phyloP scores from a whole-genome alignment of 257 asterid genomes.

The Lycium barbarum region DNA sequence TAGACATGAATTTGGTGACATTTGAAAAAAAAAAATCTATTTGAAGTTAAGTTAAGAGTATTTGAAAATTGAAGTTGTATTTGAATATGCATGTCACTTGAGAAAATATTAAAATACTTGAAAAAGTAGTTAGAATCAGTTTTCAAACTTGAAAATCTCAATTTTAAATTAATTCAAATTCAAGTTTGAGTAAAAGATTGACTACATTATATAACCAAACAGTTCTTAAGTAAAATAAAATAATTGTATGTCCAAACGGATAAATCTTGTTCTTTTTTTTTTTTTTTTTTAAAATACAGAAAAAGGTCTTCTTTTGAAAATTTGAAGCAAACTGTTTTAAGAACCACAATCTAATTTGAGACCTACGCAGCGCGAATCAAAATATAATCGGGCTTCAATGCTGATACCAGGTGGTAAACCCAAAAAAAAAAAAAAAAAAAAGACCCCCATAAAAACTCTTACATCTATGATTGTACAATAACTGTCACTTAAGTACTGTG shows the following conservation, averaged over 20 bases:
- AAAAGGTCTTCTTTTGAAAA: neutral
- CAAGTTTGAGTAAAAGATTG: neutral
- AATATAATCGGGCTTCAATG: too few species aligned
- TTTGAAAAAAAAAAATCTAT: neutral
- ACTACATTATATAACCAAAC: neutral
- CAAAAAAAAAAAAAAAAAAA: neutral
- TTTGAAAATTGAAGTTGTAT: neutral
- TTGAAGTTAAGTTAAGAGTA: neutral
- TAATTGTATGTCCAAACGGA: neutral
- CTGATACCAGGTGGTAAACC: too few species aligned
- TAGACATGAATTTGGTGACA: neutral
- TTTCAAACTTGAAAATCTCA: neutral
- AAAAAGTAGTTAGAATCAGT: too few species aligned
- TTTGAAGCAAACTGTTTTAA: neutral
- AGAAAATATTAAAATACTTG: too few species aligned
- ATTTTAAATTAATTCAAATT: neutral
- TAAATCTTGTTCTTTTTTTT: neutral
- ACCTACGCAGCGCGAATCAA: too few species aligned
- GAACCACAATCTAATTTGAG: neutral
- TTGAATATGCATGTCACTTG: neutral
- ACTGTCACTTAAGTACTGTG: neutral
- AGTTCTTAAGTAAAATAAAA: too few species aligned
- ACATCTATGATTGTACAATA: neutral
- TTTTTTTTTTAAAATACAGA: too few species aligned
- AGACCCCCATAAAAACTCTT: neutral